Base-by-base conservation (phyloP, 257 asterid species). In the Nicotiana paniculata region DNA sequence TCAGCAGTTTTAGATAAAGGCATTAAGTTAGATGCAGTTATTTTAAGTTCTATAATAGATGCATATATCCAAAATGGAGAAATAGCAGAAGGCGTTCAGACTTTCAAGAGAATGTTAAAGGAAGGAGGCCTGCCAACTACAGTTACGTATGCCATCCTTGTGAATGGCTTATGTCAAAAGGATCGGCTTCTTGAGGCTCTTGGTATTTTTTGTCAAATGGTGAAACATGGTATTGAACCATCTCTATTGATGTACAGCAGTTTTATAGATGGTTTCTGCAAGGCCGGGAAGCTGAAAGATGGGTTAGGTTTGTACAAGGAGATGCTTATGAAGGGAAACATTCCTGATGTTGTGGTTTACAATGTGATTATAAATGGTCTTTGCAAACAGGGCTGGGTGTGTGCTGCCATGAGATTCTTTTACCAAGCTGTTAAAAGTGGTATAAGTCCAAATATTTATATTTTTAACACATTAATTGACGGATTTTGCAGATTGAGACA, bases 401-500 rank as follows among this genome's bases (percentile, higher is more conserved):
- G 63, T 68, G 84, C 82, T 75, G 86, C 89, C 21, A 81, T 81
- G 43, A 35, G 78, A 72, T 82, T 84, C 65, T 86, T 88, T 70
- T 80, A 82, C 79, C 85, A 74, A 33, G 89, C 84, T 72, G 76
- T 84, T 30, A 79, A 84, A 72, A n/a, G 79, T 32, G 85, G 88
- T 43, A 28, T 84, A 84, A 12, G 57, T 80, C 90, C 88, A 39
- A 89, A 74, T 68, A 35, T 84, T 6, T 79, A 80, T 84, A 53
- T 85, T 63, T 87, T 85, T 76, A 89, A 89, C 77, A 72, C 86
- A 39, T 82, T 89, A 86, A 70, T 89, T 48, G 89, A 87, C 53
- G 90, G 91, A 26, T 89, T 83, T 77, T 82, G 89, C 83, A 83
- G 84, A 84, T 72, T 85, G 63, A 89, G 84, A 80, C 85, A 37